phyloP scores from a whole-genome alignment of 164 flowering plant genomes.

The Akebia trifoliata region DNA sequence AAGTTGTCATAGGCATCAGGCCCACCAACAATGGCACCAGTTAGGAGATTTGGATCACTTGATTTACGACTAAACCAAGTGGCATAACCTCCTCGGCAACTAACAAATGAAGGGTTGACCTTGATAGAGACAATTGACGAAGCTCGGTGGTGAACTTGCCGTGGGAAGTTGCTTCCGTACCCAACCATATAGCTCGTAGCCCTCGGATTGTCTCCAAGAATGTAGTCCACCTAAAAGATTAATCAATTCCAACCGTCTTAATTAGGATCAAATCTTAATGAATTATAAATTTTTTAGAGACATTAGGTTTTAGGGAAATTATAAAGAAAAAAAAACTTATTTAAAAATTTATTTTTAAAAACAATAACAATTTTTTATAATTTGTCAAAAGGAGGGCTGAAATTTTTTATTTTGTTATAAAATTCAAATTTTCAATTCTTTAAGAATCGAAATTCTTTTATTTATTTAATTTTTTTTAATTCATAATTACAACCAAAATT shows the following conservation, averaged over 20 bases:
- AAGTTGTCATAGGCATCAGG: slow-evolving; percentile 86
- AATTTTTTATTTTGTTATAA: too few species aligned
- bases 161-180: slow-evolving; percentile 70
- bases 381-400: too few species aligned
- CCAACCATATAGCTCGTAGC: slow-evolving; percentile 93
- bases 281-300: too few species aligned
- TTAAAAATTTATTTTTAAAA: too few species aligned
- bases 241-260: background rate
- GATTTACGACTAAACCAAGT: slow-evolving; percentile 63
- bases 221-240: slow-evolving; percentile 63
- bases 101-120: slow-evolving; percentile 48
- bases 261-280: too few species aligned
- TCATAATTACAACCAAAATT: too few species aligned
- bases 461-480: too few species aligned
- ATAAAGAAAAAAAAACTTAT: too few species aligned
- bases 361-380: too few species aligned
- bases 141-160: slow-evolving; percentile 69
- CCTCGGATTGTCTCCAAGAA: slow-evolving; percentile 88
- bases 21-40: slow-evolving; percentile 84
- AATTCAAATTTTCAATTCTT: too few species aligned
- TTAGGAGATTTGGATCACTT: slow-evolving; percentile 71
- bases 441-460: too few species aligned
- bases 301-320: too few species aligned
- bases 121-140: slow-evolving; percentile 71
- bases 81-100: slow-evolving; percentile 75